Evolutionary conservation across 495 filamentous ascomycete species (phyloP).

Genomic region (Aspergillus sclerotioniger): DNA sequence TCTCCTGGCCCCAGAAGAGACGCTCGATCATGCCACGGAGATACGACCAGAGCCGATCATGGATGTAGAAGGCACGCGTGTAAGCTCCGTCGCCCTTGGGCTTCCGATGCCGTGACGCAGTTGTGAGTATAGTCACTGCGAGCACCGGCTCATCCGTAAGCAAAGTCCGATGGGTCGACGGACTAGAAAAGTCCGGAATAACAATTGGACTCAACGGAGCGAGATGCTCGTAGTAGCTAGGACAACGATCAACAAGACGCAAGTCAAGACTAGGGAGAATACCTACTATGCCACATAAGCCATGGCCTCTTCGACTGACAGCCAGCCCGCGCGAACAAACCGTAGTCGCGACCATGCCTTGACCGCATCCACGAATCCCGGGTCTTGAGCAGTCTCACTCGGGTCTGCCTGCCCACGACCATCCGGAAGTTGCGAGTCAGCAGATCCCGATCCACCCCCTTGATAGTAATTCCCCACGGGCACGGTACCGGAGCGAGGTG

Average conservation of each 20-base stretch:
- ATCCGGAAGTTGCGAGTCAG: slow-evolving; percentile 33
- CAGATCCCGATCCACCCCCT: slow-evolving; percentile 24
- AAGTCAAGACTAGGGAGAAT: neutral
- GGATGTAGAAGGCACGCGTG: slow-evolving; percentile 85
- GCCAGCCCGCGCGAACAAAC: slow-evolving; percentile 95
- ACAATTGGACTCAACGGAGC: slow-evolving; percentile 90
- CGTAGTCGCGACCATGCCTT: slow-evolving; percentile 85
- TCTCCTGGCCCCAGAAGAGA: slow-evolving; percentile 92
- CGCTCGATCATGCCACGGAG: slow-evolving; percentile 91
- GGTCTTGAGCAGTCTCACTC: slow-evolving; percentile 28
- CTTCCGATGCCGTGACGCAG: slow-evolving; percentile 79
- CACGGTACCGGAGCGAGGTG: slow-evolving; percentile 31
- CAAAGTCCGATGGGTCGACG: slow-evolving; percentile 68
- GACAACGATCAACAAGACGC: slow-evolving; percentile 14
- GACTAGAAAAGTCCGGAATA: slow-evolving; percentile 75
- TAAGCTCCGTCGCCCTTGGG: slow-evolving; percentile 76
- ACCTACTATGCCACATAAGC: slow-evolving; percentile 87
- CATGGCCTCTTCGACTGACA: slow-evolving; percentile 88
- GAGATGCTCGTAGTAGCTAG: slow-evolving; percentile 82
- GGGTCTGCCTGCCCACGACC: slow-evolving; percentile 27
- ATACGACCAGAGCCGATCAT: slow-evolving; percentile 95
- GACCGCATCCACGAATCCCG: slow-evolving; percentile 59
- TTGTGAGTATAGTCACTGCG: slow-evolving; percentile 83
- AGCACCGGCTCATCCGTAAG: slow-evolving; percentile 90
- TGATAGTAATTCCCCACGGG: slow-evolving; percentile 32